Percentiles rank a stretch among this genome's conserved stretches.
These are phyloP conservation scores for Fusarium acutatum DNA, from an alignment of 2,329 filamentous ascomycete species.

Conservation along the genomic window DNA sequence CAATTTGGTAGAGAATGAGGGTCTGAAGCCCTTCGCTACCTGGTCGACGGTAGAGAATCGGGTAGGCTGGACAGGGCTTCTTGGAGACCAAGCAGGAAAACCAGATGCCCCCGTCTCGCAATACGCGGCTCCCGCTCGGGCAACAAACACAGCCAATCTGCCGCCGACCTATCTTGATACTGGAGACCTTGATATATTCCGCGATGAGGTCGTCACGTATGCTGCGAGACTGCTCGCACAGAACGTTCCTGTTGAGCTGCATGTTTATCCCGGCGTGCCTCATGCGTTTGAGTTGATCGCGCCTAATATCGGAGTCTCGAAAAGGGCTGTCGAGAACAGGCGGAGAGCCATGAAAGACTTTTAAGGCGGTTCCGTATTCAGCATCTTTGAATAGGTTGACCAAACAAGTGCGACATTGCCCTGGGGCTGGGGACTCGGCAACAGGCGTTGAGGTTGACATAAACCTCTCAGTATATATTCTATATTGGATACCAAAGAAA, in stretches of 20 bases:
- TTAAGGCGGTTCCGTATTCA: neutral
- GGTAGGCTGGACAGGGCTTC: neutral
- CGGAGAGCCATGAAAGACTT: neutral
- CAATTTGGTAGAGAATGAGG: neutral
- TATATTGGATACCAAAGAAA: neutral
- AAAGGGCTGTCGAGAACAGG: neutral
- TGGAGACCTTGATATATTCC: neutral
- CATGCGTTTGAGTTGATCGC: neutral
- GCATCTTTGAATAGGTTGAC: neutral
- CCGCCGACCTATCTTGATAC: neutral
- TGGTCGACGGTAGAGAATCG: neutral
- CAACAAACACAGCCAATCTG: neutral
- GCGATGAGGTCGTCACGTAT: neutral
- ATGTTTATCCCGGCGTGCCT: neutral
- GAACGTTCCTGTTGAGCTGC: neutral
- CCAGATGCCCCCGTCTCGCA: neutral
- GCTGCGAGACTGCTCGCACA: neutral
- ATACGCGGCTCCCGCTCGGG: neutral
- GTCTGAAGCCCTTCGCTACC: neutral
- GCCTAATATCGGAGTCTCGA: neutral
- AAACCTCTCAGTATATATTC: neutral
- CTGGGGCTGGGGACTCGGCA: no score
- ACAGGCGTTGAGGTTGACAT: no score
- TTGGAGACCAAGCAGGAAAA: neutral
- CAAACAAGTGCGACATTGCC: no score